A percentile compares a stretch with the other conserved stretches of the same genome.
These are phyloP conservation scores for Cladorrhinum sp. DNA, from an alignment of 2,329 filamentous ascomycete genomes.

Conservation along the genomic window DNA sequence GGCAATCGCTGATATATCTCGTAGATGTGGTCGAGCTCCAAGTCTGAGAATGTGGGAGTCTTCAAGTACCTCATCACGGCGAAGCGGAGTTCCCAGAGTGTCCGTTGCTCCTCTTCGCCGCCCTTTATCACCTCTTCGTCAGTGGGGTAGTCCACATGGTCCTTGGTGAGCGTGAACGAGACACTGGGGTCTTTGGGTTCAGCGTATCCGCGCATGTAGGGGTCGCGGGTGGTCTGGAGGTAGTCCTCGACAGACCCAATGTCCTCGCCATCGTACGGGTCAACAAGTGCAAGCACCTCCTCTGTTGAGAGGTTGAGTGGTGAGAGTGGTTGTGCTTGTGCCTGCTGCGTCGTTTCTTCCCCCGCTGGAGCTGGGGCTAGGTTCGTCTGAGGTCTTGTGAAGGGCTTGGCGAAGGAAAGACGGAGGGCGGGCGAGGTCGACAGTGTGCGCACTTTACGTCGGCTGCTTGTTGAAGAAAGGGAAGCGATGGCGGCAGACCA, in stretches of 20 bases:
- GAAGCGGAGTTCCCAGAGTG: constrained; percentile 40
- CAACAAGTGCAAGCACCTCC: constrained; percentile 53
- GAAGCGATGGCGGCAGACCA: constrained; percentile 21
- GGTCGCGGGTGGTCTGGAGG: constrained; percentile 50
- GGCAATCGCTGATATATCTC: constrained; percentile 49
- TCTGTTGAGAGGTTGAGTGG: constrained; percentile 27
- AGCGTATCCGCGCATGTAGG: constrained; percentile 54
- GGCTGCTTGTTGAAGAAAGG: background rate
- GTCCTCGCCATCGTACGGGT: constrained; percentile 45
- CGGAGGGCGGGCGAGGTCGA: background rate
- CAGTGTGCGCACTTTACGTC: background rate
- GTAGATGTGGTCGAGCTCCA: constrained; percentile 46
- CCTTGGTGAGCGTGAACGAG: constrained; percentile 47
- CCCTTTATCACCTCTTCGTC: constrained; percentile 38
- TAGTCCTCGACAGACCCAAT: constrained; percentile 49
- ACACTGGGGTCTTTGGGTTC: constrained; percentile 47
- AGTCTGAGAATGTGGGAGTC: constrained; percentile 35
- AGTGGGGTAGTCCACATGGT: constrained; percentile 48
- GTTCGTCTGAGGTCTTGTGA: background rate
- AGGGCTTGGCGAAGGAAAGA: background rate
- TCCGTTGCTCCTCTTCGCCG: constrained; percentile 35
- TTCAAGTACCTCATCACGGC: constrained; percentile 42
- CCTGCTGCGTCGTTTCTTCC: background rate
- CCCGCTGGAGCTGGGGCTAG: background rate
- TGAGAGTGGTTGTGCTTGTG: background rate